Evolutionary conservation across 306 rosid species (phyloP).

Genomic region (Benincasa hispida): DNA sequence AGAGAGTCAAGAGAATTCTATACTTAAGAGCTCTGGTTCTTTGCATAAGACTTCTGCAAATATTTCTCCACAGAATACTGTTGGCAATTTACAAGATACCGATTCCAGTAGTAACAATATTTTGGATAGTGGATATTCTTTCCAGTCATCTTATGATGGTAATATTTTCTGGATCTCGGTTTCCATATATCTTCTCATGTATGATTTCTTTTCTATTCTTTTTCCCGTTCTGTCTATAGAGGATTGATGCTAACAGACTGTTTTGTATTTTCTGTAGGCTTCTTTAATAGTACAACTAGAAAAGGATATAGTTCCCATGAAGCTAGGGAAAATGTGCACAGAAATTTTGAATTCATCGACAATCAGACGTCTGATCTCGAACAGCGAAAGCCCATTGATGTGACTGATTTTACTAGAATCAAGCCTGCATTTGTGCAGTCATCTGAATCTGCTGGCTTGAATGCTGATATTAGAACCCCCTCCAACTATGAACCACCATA

Average conservation of each 20-base stretch:
- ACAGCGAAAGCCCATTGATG: slow-evolving; percentile 22
- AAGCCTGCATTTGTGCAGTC: slow-evolving; percentile 27
- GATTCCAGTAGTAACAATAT: slow-evolving; percentile 32
- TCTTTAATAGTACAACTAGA: slow-evolving; percentile 10
- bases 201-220: slow-evolving; percentile 1
- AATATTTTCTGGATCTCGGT: neutral
- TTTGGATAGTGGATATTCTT: slow-evolving; percentile 21
- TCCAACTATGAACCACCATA: slow-evolving; percentile 30
- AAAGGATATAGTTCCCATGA: slow-evolving; percentile 21
- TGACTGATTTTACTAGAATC: slow-evolving; percentile 20
- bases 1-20: slow-evolving; percentile 34
- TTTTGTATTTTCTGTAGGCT: slow-evolving; percentile 17
- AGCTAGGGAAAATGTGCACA: slow-evolving; percentile 21
- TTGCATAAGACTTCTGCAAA: slow-evolving; percentile 29
- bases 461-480: slow-evolving; percentile 27
- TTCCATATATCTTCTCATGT: slow-evolving; percentile 1
- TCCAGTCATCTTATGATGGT: slow-evolving; percentile 44
- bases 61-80: slow-evolving; percentile 37
- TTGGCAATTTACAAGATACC: slow-evolving; percentile 19
- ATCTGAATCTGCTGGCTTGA: slow-evolving; percentile 26
- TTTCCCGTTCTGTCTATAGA: slow-evolving; percentile 4
- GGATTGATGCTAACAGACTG: slow-evolving; percentile 8
- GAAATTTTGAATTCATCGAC: slow-evolving; percentile 22
- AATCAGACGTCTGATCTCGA: slow-evolving; percentile 25
- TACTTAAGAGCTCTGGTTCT: slow-evolving; percentile 22